Evolutionary conservation across 1,284 basidiomycete species (phyloP).

Genomic region (Takashimella tepidaria): DNA sequence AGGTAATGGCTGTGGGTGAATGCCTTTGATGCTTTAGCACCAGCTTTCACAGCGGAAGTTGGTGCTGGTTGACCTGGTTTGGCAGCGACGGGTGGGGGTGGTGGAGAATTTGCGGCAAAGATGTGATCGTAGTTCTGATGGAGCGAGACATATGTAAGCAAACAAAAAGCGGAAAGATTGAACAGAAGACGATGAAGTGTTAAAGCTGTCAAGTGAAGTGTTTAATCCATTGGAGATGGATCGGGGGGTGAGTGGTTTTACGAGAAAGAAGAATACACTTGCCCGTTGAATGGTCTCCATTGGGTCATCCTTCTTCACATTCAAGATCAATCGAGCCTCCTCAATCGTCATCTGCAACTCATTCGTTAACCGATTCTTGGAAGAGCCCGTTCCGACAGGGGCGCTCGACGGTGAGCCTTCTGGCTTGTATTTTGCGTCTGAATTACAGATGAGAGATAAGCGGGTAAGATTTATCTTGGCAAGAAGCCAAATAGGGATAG

Average conservation of each 20-base stretch:
- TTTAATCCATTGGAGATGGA: background rate
- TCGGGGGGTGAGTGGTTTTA: too few relatives aligned
- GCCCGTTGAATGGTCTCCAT: conserved; percentile 71
- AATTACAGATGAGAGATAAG: background rate
- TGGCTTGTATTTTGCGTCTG: conserved; percentile 78
- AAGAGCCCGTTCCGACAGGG: conserved; percentile 23
- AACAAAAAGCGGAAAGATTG: too few relatives aligned
- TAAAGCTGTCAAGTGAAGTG: too few relatives aligned
- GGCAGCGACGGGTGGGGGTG: conserved; percentile 53
- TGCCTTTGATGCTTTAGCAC: conserved; percentile 24
- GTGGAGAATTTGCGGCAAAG: conserved; percentile 77
- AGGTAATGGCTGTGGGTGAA: conserved; percentile 74
- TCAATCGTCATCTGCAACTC: conserved; percentile 91
- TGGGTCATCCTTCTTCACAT: conserved; percentile 70
- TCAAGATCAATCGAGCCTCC: conserved; percentile 90
- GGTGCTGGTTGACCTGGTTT: conserved; percentile 44
- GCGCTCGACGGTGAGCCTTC: conserved; percentile 39
- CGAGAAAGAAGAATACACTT: conserved; percentile 27
- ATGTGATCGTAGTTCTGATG: conserved; percentile 92
- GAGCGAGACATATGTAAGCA: too few relatives aligned
- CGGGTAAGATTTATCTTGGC: background rate
- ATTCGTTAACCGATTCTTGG: conserved; percentile 49
- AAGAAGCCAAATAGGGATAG: background rate
- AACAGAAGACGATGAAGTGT: too few relatives aligned
- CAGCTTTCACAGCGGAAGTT: conserved; percentile 30